phyloP scores from a whole-genome alignment of 2,329 filamentous ascomycete genomes.

The Aspergillus sergii region DNA sequence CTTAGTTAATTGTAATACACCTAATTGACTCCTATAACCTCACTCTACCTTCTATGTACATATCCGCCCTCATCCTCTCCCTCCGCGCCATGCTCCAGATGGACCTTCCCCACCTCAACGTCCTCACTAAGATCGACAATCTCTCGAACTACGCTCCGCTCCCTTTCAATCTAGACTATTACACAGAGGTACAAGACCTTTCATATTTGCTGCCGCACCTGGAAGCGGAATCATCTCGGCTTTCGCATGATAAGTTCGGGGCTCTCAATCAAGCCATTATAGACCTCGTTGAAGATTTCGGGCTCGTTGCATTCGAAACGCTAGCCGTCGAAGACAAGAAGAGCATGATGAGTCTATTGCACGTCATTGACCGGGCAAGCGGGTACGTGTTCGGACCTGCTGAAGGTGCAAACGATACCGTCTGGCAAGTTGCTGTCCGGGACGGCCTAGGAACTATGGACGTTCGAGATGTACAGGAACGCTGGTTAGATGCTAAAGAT shows the following conservation, averaged over 20 bases:
- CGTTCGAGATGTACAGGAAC: slow-evolving; percentile 86
- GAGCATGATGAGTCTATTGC: slow-evolving; percentile 90
- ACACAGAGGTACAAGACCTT: slow-evolving; percentile 95
- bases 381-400: slow-evolving; percentile 91
- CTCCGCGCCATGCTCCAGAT: slow-evolving; percentile 97
- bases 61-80: slow-evolving; percentile 89
- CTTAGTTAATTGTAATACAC: slow-evolving; percentile 86
- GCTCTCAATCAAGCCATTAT: slow-evolving; percentile 85
- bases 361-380: slow-evolving; percentile 85
- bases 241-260: slow-evolving; percentile 75
- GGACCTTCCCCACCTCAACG: slow-evolving; percentile 93
- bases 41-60: slow-evolving; percentile 89
- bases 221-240: slow-evolving; percentile 72
- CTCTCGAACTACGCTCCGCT: slow-evolving; percentile 80
- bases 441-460: slow-evolving; percentile 71
- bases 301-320: slow-evolving; percentile 88
- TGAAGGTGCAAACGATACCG: slow-evolving; percentile 88
- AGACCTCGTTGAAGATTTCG: slow-evolving; percentile 84
- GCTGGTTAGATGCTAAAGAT: slow-evolving; percentile 90
- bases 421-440: slow-evolving; percentile 97
- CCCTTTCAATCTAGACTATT: slow-evolving; percentile 94
- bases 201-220: slow-evolving; percentile 80
- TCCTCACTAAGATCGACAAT: slow-evolving; percentile 97
- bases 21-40: slow-evolving; percentile 93
- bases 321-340: slow-evolving; percentile 95